phyloP scores from a whole-genome alignment of 805 yeast species.

The Nakazawaea anatomiae region DNA sequence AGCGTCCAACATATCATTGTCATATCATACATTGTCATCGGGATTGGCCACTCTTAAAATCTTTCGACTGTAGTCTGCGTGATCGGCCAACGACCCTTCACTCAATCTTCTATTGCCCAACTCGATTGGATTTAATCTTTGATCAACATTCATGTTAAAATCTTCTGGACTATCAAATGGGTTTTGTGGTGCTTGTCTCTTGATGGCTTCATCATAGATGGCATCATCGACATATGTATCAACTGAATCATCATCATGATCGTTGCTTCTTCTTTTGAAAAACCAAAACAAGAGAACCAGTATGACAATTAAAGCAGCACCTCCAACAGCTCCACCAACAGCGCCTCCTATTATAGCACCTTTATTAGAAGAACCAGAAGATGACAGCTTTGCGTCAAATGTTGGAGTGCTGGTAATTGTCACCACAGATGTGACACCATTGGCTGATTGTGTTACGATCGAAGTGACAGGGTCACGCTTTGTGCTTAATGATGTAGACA shows the following conservation, averaged over 20 bases:
- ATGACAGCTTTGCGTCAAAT: slow-evolving; percentile 16
- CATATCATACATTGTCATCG: slow-evolving; percentile 38
- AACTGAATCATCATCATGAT: slow-evolving; percentile 22
- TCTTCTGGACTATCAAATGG: slow-evolving; percentile 63
- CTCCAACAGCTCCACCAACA: slow-evolving; percentile 29
- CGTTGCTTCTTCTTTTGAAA: slow-evolving; percentile 28
- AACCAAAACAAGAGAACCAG: slow-evolving; percentile 27
- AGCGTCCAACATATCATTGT: too few relatives aligned
- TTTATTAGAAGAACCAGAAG: slow-evolving; percentile 17
- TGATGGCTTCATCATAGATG: slow-evolving; percentile 52
- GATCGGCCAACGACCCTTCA: slow-evolving; percentile 85
- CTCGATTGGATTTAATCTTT: slow-evolving; percentile 68
- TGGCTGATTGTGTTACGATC: slow-evolving; percentile 13
- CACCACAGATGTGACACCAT: slow-evolving; percentile 11
- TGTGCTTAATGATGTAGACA: slow-evolving; percentile 14
- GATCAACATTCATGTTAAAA: slow-evolving; percentile 41
- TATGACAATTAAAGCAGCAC: slow-evolving; percentile 18
- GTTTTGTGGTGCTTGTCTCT: slow-evolving; percentile 41
- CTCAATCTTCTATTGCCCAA: slow-evolving; percentile 79
- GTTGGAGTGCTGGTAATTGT: slow-evolving; percentile 19
- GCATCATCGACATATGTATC: slow-evolving; percentile 43
- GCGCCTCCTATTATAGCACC: slow-evolving; percentile 32
- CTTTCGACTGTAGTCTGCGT: slow-evolving; percentile 74
- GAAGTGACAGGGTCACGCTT: slow-evolving; percentile 14
- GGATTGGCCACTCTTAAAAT: slow-evolving; percentile 87